Evolutionary conservation across 108 stramenopile species (phyloP).

Genomic region (Skeletonema tropicum): DNA sequence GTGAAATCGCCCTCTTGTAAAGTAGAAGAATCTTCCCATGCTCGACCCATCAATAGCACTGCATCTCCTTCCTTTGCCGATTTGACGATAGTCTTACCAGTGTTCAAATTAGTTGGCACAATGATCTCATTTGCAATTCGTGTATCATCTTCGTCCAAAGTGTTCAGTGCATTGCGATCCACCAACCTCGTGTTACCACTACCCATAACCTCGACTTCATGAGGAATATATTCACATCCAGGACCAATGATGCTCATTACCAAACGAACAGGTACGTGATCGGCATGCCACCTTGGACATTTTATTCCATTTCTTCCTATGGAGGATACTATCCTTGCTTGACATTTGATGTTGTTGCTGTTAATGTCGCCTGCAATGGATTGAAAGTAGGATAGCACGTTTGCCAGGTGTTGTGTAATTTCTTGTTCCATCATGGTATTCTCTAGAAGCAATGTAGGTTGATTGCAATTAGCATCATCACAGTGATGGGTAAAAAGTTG

Average conservation of each 20-base stretch:
- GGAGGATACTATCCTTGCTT: conserved; percentile 63
- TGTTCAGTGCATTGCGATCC: conserved; percentile 42
- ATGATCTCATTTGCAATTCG: conserved; percentile 38
- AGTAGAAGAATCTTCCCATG: conserved; percentile 34
- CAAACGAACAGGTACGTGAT: conserved; percentile 72
- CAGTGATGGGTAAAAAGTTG: conserved; percentile 1
- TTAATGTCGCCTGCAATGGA: conserved; percentile 3
- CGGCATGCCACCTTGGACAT: conserved; percentile 75
- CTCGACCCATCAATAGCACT: conserved; percentile 53
- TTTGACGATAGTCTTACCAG: conserved; percentile 9
- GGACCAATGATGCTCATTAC: conserved; percentile 68
- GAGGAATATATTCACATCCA: conserved; percentile 57
- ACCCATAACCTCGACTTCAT: conserved; percentile 18
- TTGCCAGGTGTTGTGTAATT: conserved; percentile 28
- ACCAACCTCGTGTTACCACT: conserved; percentile 23
- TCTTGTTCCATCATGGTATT: conserved; percentile 21
- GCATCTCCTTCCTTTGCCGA: conserved; percentile 53
- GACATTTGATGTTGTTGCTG: conserved; percentile 8
- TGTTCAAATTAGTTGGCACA: conserved; percentile 22
- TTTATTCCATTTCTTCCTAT: conserved; percentile 57
- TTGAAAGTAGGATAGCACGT: conserved; percentile 43
- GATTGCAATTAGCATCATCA: neutral
- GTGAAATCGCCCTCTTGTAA: neutral
- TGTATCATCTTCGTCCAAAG: conserved; percentile 47
- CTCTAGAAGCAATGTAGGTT: conserved; percentile 16